Base-by-base conservation (phyloP, 1,139 yeast species). In the Kurtzmaniella quercitrusa region DNA sequence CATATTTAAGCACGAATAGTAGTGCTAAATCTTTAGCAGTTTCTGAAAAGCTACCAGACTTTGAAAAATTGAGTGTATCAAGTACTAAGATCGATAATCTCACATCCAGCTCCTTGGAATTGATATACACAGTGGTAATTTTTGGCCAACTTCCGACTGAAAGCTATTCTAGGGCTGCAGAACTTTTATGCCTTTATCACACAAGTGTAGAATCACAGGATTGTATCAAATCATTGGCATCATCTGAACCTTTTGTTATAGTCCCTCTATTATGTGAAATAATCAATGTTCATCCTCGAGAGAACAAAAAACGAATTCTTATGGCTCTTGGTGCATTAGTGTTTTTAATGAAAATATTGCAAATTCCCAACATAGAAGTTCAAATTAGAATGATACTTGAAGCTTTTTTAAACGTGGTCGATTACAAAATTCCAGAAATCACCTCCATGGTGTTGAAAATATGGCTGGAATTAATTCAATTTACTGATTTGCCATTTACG, bases 311-410 rank as follows among this genome's bases (percentile, higher is more conserved):
- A 10, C 14, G 23, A 19, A 27, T 16, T 19, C 72, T 6, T 68
- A 68, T 48, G 15, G 67, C 78, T 46, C 55, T 74, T 18, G 87
- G 86, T 1, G 77, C 85, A 0, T 70, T 66, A n/a, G 60, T 59
- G 42, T 42, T 65, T 7, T 46, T 66, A 12, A 58, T 60, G 43
- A 49, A 47, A 40, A 46, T 65, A n/a, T 19, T 36, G 14, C 23
- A 21, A 14, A 36, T 17, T 21, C 27, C 23, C 7, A 10, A 19
- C 12, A 19, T 36, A 2, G 38, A 36, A 19, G 12, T 19, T 6
- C 38, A 19, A n/a, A 21, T 36, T 5, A 19, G 19, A 10, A 11
- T n/a, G 12, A 49, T 73, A n/a, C 48, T 71, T 8, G 50, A 52
- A n/a, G 56, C 71, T 0, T 49, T 63, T 3, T 51, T 53, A 15